phyloP scores from a whole-genome alignment of 2,329 filamentous ascomycete genomes.

The Cladosporium halotolerans region DNA sequence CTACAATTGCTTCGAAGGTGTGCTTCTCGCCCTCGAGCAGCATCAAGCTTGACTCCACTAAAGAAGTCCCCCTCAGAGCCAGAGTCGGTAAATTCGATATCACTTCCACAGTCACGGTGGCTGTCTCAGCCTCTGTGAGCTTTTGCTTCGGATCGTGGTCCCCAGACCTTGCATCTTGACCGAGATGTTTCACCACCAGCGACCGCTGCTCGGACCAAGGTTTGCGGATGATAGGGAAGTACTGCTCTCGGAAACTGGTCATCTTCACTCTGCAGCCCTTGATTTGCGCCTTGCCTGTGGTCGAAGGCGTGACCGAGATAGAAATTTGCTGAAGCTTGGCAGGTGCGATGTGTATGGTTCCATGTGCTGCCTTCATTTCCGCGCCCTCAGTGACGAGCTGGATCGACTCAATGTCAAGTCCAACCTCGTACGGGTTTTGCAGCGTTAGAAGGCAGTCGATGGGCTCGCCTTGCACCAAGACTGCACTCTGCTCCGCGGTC shows the following conservation, averaged over 20 bases:
- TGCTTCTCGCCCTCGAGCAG: constrained; percentile 83
- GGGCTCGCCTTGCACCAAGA: constrained; percentile 72
- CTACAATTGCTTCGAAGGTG: constrained; percentile 69
- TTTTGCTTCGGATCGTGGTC: constrained; percentile 1
- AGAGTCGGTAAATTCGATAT: constrained; percentile 75
- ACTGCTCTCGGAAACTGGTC: constrained; percentile 70
- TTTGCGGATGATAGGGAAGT: constrained; percentile 75
- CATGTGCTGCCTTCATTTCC: constrained; percentile 60
- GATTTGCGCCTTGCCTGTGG: constrained; percentile 63
- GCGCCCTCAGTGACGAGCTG: constrained; percentile 67
- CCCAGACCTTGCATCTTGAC: constrained; percentile 10
- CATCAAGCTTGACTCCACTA: constrained; percentile 84
- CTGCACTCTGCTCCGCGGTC: constrained; percentile 49
- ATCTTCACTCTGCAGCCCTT: constrained; percentile 75
- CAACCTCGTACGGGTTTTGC: constrained; percentile 91
- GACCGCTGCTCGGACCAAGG: constrained; percentile 67
- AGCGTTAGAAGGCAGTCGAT: constrained; percentile 75
- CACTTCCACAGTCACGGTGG: constrained; percentile 47
- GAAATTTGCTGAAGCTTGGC: constrained; percentile 75
- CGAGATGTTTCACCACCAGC: constrained; percentile 60
- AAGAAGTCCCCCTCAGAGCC: constrained; percentile 65
- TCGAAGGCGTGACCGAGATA: constrained; percentile 61
- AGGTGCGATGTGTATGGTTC: constrained; percentile 66
- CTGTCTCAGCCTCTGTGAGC: constrained; percentile 9
- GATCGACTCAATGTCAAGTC: constrained; percentile 80